Percentiles rank a stretch among this genome's conserved stretches.
phyloP scores from a whole-genome alignment of 345 rosid genomes.

The Pugionium cornutum region DNA sequence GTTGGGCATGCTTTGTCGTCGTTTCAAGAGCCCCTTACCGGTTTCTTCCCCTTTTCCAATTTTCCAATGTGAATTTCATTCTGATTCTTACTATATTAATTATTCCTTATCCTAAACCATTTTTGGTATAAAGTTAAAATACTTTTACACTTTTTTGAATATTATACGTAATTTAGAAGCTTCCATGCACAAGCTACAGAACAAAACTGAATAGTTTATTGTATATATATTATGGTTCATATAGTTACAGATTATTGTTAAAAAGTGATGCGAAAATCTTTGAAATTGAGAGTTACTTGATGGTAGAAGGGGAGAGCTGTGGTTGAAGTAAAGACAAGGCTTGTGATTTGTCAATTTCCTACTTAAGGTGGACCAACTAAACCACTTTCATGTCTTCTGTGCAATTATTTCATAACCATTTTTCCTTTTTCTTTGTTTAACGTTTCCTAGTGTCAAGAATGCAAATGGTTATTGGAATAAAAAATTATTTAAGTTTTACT shows the following conservation, averaged over 20 bases:
- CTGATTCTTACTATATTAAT: neutral
- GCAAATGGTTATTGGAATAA: neutral
- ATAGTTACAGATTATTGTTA: conserved; percentile 10
- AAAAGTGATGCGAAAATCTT: conserved; percentile 30
- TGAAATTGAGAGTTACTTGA: conserved; percentile 29
- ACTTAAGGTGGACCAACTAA: conserved; percentile 37
- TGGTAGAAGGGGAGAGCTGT: conserved; percentile 34
- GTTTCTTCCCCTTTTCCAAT: conserved; percentile 20
- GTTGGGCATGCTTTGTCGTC: conserved; percentile 50
- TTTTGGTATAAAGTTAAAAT: neutral
- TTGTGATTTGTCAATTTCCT: conserved; percentile 42
- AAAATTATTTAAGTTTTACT: neutral
- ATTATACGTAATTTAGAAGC: too few relatives aligned
- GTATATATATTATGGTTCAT: neutral
- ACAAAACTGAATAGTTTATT: neutral
- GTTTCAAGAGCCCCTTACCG: conserved; percentile 35
- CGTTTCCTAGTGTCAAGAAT: neutral
- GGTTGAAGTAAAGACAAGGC: conserved; percentile 39
- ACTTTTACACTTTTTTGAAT: too few relatives aligned
- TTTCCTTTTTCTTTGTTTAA: neutral
- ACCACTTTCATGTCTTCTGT: conserved; percentile 23
- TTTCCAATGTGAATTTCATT: conserved; percentile 5
- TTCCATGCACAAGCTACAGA: too few relatives aligned
- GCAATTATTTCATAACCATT: neutral
- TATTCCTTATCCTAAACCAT: conserved; percentile 21